Conservation (phyloP, 768 basidiomycete genomes). For the Lyophyllum atratum region DNA sequence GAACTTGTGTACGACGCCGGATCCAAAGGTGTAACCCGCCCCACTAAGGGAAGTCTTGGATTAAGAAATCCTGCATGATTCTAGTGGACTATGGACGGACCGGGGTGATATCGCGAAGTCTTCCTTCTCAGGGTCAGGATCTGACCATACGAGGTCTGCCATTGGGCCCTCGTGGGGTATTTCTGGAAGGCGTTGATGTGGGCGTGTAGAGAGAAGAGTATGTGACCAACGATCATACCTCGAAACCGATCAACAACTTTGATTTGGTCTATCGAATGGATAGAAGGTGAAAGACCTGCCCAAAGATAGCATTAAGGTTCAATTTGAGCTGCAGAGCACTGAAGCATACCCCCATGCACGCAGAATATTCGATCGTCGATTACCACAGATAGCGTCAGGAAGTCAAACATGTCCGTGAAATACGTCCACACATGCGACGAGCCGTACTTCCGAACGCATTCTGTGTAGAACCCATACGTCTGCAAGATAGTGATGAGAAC, state of each 20-base stretch:
- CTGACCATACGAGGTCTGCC: slow-evolving; percentile 99
- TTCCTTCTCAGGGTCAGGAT: slow-evolving; percentile 98
- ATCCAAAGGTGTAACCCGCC: slow-evolving; percentile 98
- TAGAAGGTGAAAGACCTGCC: slow-evolving; percentile 92
- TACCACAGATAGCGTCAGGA: slow-evolving; percentile 93
- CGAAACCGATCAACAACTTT: slow-evolving; percentile 98
- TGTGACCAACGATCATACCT: slow-evolving; percentile 48
- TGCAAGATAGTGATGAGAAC: slow-evolving; percentile 40
- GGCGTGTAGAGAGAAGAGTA: slow-evolving; percentile 20
- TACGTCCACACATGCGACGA: slow-evolving; percentile 97
- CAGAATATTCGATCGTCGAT: slow-evolving; percentile 99
- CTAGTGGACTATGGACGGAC: slow-evolving; percentile 44
- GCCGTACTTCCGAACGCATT: slow-evolving; percentile 97
- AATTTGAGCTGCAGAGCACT: slow-evolving; percentile 6
- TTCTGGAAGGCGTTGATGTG: slow-evolving; percentile 52
- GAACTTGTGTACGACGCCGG: slow-evolving; percentile 97
- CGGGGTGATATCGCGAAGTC: slow-evolving; percentile 99
- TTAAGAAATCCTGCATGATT: slow-evolving; percentile 11
- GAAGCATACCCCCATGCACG: slow-evolving; percentile 86
- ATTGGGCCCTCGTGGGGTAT: slow-evolving; percentile 99
- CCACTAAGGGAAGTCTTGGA: slow-evolving; percentile 57
- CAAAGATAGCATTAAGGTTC: slow-evolving; percentile 14
- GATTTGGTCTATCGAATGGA: slow-evolving; percentile 99
- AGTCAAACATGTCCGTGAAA: slow-evolving; percentile 99
- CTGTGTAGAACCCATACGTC: slow-evolving; percentile 99